Base-by-base conservation (phyloP, 1,284 basidiomycete genomes). In the Ustilago trichophora region DNA sequence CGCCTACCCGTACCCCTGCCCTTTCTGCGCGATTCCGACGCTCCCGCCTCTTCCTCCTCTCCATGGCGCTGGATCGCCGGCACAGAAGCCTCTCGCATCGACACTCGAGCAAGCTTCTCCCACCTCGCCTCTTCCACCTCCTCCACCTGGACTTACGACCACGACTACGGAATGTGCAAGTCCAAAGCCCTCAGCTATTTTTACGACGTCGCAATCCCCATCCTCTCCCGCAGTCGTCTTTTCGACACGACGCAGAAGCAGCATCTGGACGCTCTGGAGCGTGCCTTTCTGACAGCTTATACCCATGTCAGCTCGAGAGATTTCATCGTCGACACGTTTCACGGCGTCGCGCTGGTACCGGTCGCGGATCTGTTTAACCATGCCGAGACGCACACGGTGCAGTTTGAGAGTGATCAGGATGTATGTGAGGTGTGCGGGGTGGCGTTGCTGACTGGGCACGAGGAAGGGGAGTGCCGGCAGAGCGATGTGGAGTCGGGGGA, bases 361-460 rank as follows among this genome's bases (percentile, higher is more conserved):
- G 41, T 80, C 10, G 72, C 75, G 9, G 78, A 80, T 46, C 43
- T 75, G 40, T 80, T 76, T 38, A 76, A 80, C 25, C 78, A 80
- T 44, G 45, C 60, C 2, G 69, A 70, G 15, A 25, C 31, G 24
- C 60, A 66, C 40, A 70, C 69, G 42, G 63, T 75, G 10, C 73
- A 78, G 33, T 78, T 80, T 37, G 76, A 80, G 32, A 60, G 69
- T 16, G 75, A 80, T 44, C 68, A 73, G 42, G 65, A 63, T 6
- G 77, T 80, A 8, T 80, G 78, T 51, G 32, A 67, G 31, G 1
- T 55, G 3, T 80, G 78, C 42, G 77, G 78, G 2, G 29, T 52
- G 5, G 49, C 58, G 9, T 47, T 58, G 25, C 31, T 62, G 26
- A 57, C 49, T n/a, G 65, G 57, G 5, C 65, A 68, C 27, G 37